Conservation (phyloP, 192 early-diverging fungal species). For the Backusella morwellensis region DNA sequence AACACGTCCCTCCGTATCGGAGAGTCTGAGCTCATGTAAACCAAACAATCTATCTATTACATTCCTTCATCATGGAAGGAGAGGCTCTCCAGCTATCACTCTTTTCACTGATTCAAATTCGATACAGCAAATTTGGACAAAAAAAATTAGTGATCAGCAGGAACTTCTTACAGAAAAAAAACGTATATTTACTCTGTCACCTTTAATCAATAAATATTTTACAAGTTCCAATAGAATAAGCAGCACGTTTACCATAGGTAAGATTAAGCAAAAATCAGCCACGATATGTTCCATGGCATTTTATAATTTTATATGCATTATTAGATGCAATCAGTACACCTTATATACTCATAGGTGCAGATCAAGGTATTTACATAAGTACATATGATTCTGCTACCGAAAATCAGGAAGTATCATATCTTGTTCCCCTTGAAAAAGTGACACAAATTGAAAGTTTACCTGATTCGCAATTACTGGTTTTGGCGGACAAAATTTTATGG, state of each 20-base stretch:
- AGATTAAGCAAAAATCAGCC: background rate
- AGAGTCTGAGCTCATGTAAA: background rate
- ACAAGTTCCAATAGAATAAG: constrained; percentile 55
- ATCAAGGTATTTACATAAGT: constrained; percentile 75
- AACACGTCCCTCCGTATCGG: background rate
- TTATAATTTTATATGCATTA: background rate
- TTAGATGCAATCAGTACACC: constrained; percentile 27
- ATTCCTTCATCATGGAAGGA: constrained; percentile 71
- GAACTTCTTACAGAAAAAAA: constrained; percentile 33
- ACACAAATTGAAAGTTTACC: constrained; percentile 84
- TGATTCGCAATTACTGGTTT: constrained; percentile 74
- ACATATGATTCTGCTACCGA: background rate
- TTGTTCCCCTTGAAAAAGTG: constrained; percentile 73
- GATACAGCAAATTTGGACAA: constrained; percentile 78
- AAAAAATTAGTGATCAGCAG: constrained; percentile 70
- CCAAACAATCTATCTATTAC: constrained; percentile 60
- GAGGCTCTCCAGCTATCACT: constrained; percentile 57
- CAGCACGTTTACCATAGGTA: constrained; percentile 30
- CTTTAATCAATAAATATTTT: constrained; percentile 43
- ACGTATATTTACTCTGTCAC: constrained; percentile 48
- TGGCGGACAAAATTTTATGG: constrained; percentile 72
- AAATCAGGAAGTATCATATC: constrained; percentile 33
- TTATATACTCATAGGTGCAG: constrained; percentile 73
- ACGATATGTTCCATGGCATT: background rate
- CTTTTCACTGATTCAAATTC: constrained; percentile 71